A percentile compares a stretch with the other conserved stretches of the same genome.
Evolutionary conservation across 2,329 filamentous ascomycete species (phyloP).

Genomic region (Neurospora crassa): DNA sequence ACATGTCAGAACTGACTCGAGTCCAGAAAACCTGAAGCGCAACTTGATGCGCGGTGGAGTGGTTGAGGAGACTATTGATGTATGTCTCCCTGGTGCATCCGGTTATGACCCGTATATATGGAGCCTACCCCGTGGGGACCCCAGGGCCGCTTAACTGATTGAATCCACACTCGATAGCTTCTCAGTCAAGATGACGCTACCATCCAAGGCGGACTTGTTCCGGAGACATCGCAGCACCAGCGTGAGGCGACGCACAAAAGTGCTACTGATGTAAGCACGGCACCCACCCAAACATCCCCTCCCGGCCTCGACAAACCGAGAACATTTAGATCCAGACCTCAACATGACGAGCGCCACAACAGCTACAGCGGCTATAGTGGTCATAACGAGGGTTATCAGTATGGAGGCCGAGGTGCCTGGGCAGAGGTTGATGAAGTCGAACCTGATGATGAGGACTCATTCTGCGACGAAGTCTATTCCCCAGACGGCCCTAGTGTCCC

Average conservation of each 20-base stretch:
- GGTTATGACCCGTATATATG: background rate
- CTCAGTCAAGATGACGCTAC: slow-evolving; percentile 22
- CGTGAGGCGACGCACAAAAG: slow-evolving; percentile 12
- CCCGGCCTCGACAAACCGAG: background rate
- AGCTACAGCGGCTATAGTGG: slow-evolving; percentile 5
- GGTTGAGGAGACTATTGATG: slow-evolving; percentile 34
- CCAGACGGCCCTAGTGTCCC: slow-evolving; percentile 8
- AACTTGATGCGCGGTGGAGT: slow-evolving; percentile 42
- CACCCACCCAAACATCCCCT: background rate
- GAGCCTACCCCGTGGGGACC: background rate
- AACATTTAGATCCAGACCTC: background rate
- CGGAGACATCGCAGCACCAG: slow-evolving; percentile 2
- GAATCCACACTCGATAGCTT: slow-evolving; percentile 11
- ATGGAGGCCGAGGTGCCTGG: slow-evolving; percentile 11
- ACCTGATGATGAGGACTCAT: slow-evolving; percentile 12
- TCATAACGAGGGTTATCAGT: slow-evolving; percentile 1
- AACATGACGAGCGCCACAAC: slow-evolving; percentile 1
- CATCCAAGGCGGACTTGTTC: slow-evolving; percentile 11
- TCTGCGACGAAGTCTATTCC: slow-evolving; percentile 10
- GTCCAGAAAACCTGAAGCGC: slow-evolving; percentile 33
- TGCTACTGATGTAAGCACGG: slow-evolving; percentile 8
- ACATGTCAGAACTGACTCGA: slow-evolving; percentile 6
- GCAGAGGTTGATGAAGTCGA: slow-evolving; percentile 13
- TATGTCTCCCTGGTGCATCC: slow-evolving; percentile 22
- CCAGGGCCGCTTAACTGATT: slow-evolving; percentile 2